Percentiles rank a stretch among this genome's conserved stretches.
Conservation (phyloP, 345 rosid species). For the Turnera subulata region DNA sequence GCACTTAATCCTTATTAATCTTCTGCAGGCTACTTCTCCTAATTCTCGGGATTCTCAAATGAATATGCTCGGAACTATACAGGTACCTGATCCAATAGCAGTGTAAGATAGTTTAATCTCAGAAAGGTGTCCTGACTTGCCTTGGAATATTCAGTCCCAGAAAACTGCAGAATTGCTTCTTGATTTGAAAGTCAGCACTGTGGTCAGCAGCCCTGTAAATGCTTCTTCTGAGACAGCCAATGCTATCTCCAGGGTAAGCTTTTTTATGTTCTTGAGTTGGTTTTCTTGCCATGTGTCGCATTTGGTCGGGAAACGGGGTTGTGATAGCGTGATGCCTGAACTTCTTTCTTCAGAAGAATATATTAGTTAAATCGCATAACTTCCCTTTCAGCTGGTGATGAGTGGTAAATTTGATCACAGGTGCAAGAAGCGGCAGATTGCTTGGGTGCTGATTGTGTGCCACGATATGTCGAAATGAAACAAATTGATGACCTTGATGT, state of each 20-base stretch:
- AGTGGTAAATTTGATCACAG: constrained; percentile 26
- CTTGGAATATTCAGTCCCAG: constrained; percentile 57
- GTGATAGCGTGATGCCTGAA: neutral
- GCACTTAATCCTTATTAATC: constrained; percentile 1
- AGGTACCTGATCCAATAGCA: constrained; percentile 40
- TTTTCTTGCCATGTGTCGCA: neutral
- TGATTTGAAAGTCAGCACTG: constrained; percentile 60
- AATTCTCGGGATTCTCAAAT: constrained; percentile 41
- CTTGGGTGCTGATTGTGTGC: constrained; percentile 80
- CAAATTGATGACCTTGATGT: constrained; percentile 51
- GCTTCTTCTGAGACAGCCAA: constrained; percentile 61
- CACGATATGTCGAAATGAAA: constrained; percentile 65
- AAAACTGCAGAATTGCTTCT: constrained; percentile 91
- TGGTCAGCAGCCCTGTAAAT: constrained; percentile 51
- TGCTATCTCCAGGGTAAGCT: constrained; percentile 56
- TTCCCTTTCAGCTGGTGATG: neutral
- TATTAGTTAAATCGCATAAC: neutral
- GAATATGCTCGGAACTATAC: constrained; percentile 84
- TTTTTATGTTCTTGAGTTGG: neutral
- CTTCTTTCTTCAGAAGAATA: neutral
- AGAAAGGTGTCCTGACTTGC: constrained; percentile 14
- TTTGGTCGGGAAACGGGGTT: neutral
- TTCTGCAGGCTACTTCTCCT: constrained; percentile 39
- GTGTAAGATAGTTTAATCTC: neutral
- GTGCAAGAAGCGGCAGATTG: constrained; percentile 94